These are phyloP conservation scores for Akanthomyces lecanii DNA, from an alignment of 2,329 filamentous ascomycete genomes.

Conservation along the genomic window DNA sequence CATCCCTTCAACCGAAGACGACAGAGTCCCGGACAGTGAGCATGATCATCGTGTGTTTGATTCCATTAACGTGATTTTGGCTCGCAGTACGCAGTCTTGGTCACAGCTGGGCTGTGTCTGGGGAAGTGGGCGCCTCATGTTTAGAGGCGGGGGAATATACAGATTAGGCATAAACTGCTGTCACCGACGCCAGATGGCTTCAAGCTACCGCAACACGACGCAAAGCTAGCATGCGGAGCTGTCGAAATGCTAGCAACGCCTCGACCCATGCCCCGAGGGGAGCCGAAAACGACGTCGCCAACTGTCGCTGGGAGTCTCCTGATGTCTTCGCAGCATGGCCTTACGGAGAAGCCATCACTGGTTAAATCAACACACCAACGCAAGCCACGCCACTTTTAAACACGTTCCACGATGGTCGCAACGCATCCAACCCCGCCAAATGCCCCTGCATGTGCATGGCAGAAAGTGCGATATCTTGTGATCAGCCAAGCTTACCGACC, in stretches of 20 bases:
- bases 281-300: not conserved
- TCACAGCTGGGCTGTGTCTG: not conserved
- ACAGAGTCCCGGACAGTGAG: too few species aligned
- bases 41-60: too few species aligned
- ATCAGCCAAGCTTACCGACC: not conserved
- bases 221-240: not conserved
- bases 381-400: not conserved
- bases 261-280: not conserved
- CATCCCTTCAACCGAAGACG: not conserved
- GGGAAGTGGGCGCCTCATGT: constrained; percentile 4
- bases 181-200: not conserved
- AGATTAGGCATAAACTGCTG: constrained; percentile 4
- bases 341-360: not conserved
- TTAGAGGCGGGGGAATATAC: constrained; percentile 8
- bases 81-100: not conserved
- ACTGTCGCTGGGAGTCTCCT: not conserved
- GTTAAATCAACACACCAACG: not conserved
- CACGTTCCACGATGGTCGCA: not conserved
- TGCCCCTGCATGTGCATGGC: not conserved
- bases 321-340: not conserved
- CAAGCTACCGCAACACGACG: not conserved
- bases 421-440: not conserved
- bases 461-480: not conserved
- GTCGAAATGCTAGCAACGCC: not conserved
- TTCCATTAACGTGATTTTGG: not conserved